Conservation (phyloP, 1,284 basidiomycete species). For the Austroboletus niveus region DNA sequence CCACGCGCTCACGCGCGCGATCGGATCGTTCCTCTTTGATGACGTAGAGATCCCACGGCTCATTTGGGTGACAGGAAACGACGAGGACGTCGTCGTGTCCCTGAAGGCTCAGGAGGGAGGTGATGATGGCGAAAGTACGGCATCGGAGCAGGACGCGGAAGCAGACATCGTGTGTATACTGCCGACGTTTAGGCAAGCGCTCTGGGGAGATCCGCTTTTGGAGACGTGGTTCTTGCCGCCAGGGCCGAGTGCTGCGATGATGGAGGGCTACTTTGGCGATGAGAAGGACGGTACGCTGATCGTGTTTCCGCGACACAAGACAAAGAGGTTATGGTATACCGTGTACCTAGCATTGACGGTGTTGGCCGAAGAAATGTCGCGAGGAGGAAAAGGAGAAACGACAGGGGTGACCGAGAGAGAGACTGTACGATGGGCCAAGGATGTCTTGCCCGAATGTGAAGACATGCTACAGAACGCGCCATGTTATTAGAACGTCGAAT, state of each 20-base stretch:
- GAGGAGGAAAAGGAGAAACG: neutral
- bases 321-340: constrained; percentile 74
- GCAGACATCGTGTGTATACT: constrained; percentile 43
- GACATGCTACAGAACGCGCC: constrained; percentile 47
- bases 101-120: constrained; percentile 10
- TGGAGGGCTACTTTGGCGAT: too few relatives aligned
- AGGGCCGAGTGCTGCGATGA: constrained; percentile 28
- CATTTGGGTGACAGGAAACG: constrained; percentile 58
- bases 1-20: constrained; percentile 57
- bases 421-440: constrained; percentile 42
- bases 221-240: constrained; percentile 57
- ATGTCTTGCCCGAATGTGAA: constrained; percentile 37
- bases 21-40: constrained; percentile 71
- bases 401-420: neutral
- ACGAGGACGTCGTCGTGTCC: constrained; percentile 49
- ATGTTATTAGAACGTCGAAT: constrained; percentile 35
- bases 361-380: constrained; percentile 35
- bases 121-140: neutral
- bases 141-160: constrained; percentile 12
- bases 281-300: constrained; percentile 37
- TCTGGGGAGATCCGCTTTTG: constrained; percentile 75
- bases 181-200: constrained; percentile 49
- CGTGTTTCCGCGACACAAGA: constrained; percentile 43
- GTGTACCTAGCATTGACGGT: constrained; percentile 57
- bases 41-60: constrained; percentile 69